These are phyloP conservation scores for Saccharomycopsis babjevae DNA, from an alignment of 805 yeast genomes.

Conservation along the genomic window DNA sequence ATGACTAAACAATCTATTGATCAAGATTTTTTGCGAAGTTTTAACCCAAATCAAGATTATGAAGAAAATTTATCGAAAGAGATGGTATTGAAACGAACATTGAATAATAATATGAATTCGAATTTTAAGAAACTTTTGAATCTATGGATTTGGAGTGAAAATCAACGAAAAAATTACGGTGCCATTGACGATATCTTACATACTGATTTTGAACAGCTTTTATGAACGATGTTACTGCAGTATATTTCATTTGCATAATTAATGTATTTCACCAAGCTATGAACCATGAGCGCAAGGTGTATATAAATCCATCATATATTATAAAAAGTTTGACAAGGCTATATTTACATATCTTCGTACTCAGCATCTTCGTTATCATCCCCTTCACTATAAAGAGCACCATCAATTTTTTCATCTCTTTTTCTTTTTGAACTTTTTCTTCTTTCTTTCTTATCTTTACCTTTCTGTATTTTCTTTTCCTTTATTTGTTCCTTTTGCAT, in stretches of 20 bases:
- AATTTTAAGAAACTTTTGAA: conserved; percentile 16
- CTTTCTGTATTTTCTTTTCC: conserved; percentile 7
- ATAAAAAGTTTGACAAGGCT: background rate
- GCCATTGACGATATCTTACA: conserved; percentile 1
- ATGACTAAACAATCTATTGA: background rate
- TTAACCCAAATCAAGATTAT: background rate
- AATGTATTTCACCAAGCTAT: background rate
- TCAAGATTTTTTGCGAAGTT: background rate
- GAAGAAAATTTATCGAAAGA: conserved; percentile 2
- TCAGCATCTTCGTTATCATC: conserved; percentile 1
- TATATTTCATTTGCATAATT: background rate
- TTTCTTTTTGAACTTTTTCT: conserved; percentile 3
- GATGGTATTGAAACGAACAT: background rate
- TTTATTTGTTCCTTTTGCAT: conserved; percentile 3
- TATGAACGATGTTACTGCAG: background rate
- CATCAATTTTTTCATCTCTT: conserved; percentile 2
- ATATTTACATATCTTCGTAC: background rate
- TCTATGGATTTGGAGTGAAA: conserved; percentile 18
- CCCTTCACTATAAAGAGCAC: background rate
- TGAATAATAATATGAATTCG: conserved; percentile 12
- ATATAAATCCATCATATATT: too few species aligned
- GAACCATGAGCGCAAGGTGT: background rate
- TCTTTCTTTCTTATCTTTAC: conserved; percentile 6
- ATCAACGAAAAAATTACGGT: conserved; percentile 2
- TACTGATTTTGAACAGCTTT: conserved; percentile 5